phyloP scores from a whole-genome alignment of 495 filamentous ascomycete genomes.

The Filosporella fistucella region DNA sequence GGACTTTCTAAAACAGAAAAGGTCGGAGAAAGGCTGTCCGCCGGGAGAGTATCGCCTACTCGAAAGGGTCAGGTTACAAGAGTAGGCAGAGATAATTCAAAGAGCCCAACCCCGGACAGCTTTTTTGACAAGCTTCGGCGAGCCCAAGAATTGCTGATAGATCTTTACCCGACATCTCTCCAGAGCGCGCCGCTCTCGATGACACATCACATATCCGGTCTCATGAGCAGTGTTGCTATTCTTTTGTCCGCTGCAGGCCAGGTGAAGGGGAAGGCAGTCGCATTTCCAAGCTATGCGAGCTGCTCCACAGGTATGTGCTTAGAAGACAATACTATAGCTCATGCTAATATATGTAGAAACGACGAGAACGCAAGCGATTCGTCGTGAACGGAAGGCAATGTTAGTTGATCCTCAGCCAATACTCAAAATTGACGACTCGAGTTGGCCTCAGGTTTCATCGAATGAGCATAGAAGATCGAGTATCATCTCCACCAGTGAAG shows the following conservation, averaged over 20 bases:
- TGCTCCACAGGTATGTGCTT: constrained; percentile 29
- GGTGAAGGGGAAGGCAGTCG: constrained; percentile 34
- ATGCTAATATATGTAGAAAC: constrained; percentile 48
- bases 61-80: constrained; percentile 7
- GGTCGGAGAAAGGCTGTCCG: constrained; percentile 13
- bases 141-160: constrained; percentile 54
- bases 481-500: constrained; percentile 34
- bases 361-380: constrained; percentile 54
- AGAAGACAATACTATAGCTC: not conserved
- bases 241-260: constrained; percentile 56
- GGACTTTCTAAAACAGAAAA: constrained; percentile 15
- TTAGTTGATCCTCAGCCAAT: constrained; percentile 32
- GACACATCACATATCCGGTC: constrained; percentile 48
- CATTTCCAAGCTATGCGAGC: constrained; percentile 54
- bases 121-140: constrained; percentile 55
- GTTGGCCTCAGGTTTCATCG: constrained; percentile 35
- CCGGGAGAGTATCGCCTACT: constrained; percentile 10
- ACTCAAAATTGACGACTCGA: constrained; percentile 29
- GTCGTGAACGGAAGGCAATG: constrained; percentile 53
- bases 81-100: constrained; percentile 3
- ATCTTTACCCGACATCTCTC: constrained; percentile 46
- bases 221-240: constrained; percentile 58
- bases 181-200: constrained; percentile 38
- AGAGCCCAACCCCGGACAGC: constrained; percentile 20
- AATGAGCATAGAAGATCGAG: constrained; percentile 14